phyloP scores from a whole-genome alignment of 2,329 filamentous ascomycete species.

The Curvularia lunata region DNA sequence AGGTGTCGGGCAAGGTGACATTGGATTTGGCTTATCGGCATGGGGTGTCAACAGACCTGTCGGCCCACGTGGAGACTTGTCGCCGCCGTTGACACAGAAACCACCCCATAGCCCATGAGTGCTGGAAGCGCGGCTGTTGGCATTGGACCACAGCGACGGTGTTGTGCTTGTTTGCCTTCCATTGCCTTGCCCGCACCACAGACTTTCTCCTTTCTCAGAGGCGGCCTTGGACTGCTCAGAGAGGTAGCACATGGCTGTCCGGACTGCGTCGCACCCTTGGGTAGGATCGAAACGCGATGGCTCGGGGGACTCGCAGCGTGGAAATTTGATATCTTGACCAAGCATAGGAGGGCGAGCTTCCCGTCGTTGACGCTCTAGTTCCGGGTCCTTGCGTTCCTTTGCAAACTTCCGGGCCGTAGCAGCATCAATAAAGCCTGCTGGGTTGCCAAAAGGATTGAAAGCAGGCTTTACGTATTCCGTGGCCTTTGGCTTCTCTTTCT shows the following conservation, averaged over 20 bases:
- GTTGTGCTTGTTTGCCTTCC: conserved; percentile 39
- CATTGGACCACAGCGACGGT: conserved; percentile 46
- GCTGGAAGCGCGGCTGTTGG: conserved; percentile 58
- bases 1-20: conserved; percentile 49
- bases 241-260: conserved; percentile 58
- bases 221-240: conserved; percentile 57
- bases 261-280: conserved; percentile 62
- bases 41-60: conserved; percentile 59
- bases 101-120: conserved; percentile 77
- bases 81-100: conserved; percentile 61
- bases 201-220: conserved; percentile 56
- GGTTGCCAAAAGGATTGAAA: conserved; percentile 50
- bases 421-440: conserved; percentile 38
- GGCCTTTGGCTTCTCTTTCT: conserved; percentile 31
- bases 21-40: conserved; percentile 51
- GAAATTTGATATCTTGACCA: conserved; percentile 79
- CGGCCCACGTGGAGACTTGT: conserved; percentile 51
- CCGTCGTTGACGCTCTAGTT: conserved; percentile 63
- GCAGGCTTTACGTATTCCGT: conserved; percentile 26
- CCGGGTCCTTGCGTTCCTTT: conserved; percentile 46
- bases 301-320: conserved; percentile 81
- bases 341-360: conserved; percentile 82
- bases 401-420: conserved; percentile 35
- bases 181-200: conserved; percentile 62
- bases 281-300: conserved; percentile 83